A percentile compares a stretch with the other conserved stretches of the same genome.
phyloP scores from a whole-genome alignment of 345 rosid species.

The Alliaria petiolata region DNA sequence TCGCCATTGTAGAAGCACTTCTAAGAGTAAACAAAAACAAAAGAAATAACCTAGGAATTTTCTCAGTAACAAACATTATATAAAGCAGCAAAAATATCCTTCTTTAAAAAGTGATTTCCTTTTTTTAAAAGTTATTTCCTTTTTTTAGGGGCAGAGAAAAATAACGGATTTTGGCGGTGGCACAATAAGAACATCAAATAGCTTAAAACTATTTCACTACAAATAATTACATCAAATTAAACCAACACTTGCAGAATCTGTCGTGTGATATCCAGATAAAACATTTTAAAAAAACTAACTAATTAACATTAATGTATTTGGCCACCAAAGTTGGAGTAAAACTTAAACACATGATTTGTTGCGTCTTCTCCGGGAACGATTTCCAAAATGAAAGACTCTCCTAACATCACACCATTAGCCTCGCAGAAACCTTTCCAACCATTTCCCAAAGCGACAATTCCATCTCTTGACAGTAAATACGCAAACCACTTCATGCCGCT shows the following conservation, averaged over 20 bases:
- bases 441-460: slow-evolving; percentile 10
- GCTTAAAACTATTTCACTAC: too few relatives aligned
- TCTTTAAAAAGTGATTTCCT: too few relatives aligned
- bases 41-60: not conserved
- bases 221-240: not conserved
- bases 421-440: slow-evolving; percentile 27
- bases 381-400: slow-evolving; percentile 17
- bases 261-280: not conserved
- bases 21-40: not conserved
- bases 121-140: too few relatives aligned
- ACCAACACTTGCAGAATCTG: not conserved
- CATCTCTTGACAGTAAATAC: slow-evolving; percentile 9
- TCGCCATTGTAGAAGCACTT: not conserved
- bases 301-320: not conserved
- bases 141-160: not conserved
- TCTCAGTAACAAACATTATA: not conserved
- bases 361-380: not conserved
- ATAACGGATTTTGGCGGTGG: not conserved
- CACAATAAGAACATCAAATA: not conserved
- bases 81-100: too few relatives aligned
- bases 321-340: not conserved
- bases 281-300: not conserved
- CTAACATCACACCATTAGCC: slow-evolving; percentile 25
- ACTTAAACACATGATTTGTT: slow-evolving; percentile 1
- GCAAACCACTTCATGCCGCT: slow-evolving; percentile 24